Percentiles rank a stretch among this genome's conserved stretches.
These are phyloP conservation scores for Apodospora peruviana DNA, from an alignment of 495 filamentous ascomycete genomes.

Conservation along the genomic window DNA sequence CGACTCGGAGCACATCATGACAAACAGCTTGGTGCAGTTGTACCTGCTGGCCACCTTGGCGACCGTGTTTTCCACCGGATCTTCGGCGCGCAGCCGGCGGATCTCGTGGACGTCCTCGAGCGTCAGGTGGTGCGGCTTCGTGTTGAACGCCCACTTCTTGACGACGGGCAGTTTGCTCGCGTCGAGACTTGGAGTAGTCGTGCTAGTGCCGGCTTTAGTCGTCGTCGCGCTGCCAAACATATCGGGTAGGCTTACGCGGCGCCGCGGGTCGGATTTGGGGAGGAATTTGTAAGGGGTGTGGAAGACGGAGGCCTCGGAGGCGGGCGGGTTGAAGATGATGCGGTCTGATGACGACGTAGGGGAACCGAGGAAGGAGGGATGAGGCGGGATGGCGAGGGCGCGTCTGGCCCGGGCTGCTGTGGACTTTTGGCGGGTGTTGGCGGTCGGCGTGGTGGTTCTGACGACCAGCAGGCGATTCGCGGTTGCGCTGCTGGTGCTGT, in stretches of 20 bases:
- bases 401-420: slow-evolving; percentile 65
- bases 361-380: slow-evolving; percentile 57
- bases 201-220: slow-evolving; percentile 8
- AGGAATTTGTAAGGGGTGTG: slow-evolving; percentile 90
- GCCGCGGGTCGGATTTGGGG: slow-evolving; percentile 69
- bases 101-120: slow-evolving; percentile 74
- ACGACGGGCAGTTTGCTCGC: slow-evolving; percentile 5
- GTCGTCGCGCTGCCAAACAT: slow-evolving; percentile 23
- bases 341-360: slow-evolving; percentile 36
- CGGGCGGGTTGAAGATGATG: slow-evolving; percentile 93
- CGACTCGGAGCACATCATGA: slow-evolving; percentile 49
- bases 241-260: slow-evolving; percentile 39
- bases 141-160: not conserved
- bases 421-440: slow-evolving; percentile 58
- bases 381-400: slow-evolving; percentile 65
- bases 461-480: slow-evolving; percentile 33
- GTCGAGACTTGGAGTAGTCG: not conserved
- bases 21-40: slow-evolving; percentile 70
- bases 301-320: slow-evolving; percentile 72
- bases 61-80: slow-evolving; percentile 71
- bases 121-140: slow-evolving; percentile 62
- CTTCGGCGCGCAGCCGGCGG: slow-evolving; percentile 55
- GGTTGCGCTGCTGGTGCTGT: not conserved
- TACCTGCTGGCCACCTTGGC: slow-evolving; percentile 64
- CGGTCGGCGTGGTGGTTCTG: slow-evolving; percentile 26